These are phyloP conservation scores for Phenoliferia sp. DNA, from an alignment of 1,284 basidiomycete species.

Conservation along the genomic window DNA sequence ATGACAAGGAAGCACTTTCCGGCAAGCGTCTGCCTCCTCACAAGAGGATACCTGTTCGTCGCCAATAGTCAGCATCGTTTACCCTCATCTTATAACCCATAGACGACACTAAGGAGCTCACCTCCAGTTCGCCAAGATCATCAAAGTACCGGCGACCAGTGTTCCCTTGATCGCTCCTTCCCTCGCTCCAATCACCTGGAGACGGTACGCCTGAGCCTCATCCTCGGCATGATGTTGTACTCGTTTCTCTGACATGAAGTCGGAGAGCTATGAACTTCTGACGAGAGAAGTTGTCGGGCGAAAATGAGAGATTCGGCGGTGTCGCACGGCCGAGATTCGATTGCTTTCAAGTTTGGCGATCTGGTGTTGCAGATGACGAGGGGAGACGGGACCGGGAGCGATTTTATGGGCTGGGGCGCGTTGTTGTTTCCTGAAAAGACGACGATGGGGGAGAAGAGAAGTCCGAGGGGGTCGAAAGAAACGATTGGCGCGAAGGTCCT, in stretches of 20 bases:
- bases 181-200: constrained; percentile 17
- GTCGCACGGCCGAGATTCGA: too few species aligned
- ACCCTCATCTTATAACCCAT: not conserved
- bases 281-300: not conserved
- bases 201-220: constrained; percentile 8
- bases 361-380: too few species aligned
- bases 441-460: too few species aligned
- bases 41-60: constrained; percentile 4
- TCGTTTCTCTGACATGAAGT: not conserved
- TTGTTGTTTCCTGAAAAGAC: too few species aligned
- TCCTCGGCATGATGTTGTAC: constrained; percentile 8
- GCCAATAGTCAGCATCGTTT: not conserved
- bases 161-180: constrained; percentile 21
- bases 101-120: not conserved
- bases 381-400: too few species aligned
- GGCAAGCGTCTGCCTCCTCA: constrained; percentile 13
- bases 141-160: constrained; percentile 5
- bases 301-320: too few species aligned
- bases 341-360: too few species aligned
- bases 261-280: not conserved
- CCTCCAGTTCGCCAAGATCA: constrained; percentile 8
- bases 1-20: constrained; percentile 15
- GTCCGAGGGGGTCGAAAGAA: too few species aligned
- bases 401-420: too few species aligned
- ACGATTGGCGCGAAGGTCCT: too few species aligned